Conservation (phyloP, 176 grass and related monocot species). For the Ensete glaucum region DNA sequence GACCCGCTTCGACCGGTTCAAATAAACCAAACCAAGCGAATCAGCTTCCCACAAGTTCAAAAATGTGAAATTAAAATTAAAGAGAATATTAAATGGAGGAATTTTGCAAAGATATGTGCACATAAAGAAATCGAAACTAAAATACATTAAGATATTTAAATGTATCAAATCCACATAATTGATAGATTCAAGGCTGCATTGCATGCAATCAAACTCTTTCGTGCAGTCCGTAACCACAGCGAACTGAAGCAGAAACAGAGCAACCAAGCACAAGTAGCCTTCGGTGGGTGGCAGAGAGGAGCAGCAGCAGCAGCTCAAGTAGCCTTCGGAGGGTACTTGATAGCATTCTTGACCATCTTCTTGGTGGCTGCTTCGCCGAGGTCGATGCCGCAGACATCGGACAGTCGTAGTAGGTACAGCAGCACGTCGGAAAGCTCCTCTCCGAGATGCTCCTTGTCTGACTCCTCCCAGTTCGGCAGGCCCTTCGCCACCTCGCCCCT, state of each 20-base stretch:
- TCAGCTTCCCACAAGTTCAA: too few species aligned
- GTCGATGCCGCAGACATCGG: constrained; percentile 4
- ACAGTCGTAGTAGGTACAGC: constrained; percentile 8
- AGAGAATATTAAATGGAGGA: too few species aligned
- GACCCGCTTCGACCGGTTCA: too few species aligned
- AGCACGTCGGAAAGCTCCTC: constrained; percentile 18
- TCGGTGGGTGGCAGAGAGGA: not conserved
- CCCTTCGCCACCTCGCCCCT: constrained; percentile 14
- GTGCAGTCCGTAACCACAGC: not conserved
- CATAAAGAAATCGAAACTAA: too few species aligned
- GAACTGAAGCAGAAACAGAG: not conserved
- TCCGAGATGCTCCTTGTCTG: not conserved
- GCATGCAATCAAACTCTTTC: too few species aligned
- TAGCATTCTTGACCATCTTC: constrained; percentile 5
- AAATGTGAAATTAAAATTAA: too few species aligned
- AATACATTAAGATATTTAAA: too few species aligned
- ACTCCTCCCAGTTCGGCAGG: constrained; percentile 5
- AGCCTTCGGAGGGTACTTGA: constrained; percentile 1
- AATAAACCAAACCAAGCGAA: too few species aligned
- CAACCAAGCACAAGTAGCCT: not conserved
- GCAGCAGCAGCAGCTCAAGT: not conserved
- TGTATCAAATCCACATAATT: too few species aligned
- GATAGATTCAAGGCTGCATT: too few species aligned
- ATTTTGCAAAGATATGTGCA: too few species aligned
- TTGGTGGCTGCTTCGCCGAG: not conserved